Percentiles rank a stretch among this genome's conserved stretches.
Conservation (phyloP, 768 basidiomycete genomes). For the Boletus sp. region DNA sequence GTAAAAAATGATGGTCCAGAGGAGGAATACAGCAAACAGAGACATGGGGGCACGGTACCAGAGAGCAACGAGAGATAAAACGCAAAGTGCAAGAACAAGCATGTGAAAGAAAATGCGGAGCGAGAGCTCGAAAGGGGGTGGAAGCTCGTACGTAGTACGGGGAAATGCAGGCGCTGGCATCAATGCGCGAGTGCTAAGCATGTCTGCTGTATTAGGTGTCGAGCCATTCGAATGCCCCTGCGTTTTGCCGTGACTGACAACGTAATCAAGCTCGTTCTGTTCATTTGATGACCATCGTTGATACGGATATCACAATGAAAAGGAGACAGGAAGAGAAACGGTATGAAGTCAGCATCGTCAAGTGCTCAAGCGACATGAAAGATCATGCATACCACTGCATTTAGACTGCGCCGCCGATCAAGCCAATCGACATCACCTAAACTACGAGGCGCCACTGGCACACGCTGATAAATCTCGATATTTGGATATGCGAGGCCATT, state of each 20-base stretch:
- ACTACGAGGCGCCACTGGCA: conserved; percentile 46
- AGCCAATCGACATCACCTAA: conserved; percentile 80
- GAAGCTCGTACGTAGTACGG: conserved; percentile 29
- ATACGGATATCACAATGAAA: conserved; percentile 1
- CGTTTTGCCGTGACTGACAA: conserved; percentile 54
- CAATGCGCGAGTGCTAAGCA: conserved; percentile 42
- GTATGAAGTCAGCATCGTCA: conserved; percentile 21
- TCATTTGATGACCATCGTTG: conserved; percentile 11
- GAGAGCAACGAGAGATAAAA: conserved; percentile 56
- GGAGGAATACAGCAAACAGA: conserved; percentile 63
- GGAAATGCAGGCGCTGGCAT: conserved; percentile 29
- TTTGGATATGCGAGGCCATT: conserved; percentile 40
- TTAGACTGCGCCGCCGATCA: conserved; percentile 67
- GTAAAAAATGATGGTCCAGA: conserved; percentile 63
- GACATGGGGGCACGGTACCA: conserved; percentile 55
- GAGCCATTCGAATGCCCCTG: conserved; percentile 34
- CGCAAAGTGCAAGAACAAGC: conserved; percentile 55
- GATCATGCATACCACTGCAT: conserved; percentile 56
- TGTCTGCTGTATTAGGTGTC: conserved; percentile 54
- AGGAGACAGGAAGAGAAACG: conserved; percentile 6
- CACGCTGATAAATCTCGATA: conserved; percentile 48
- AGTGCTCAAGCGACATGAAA: conserved; percentile 14
- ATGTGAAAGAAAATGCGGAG: conserved; percentile 56
- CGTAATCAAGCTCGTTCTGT: conserved; percentile 75
- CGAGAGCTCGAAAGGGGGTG: conserved; percentile 36